Evolutionary conservation across 495 filamentous ascomycete genomes (phyloP), one percentile per base, ranked within the genome.

Genomic region (Opeltia flavorubescens): DNA sequence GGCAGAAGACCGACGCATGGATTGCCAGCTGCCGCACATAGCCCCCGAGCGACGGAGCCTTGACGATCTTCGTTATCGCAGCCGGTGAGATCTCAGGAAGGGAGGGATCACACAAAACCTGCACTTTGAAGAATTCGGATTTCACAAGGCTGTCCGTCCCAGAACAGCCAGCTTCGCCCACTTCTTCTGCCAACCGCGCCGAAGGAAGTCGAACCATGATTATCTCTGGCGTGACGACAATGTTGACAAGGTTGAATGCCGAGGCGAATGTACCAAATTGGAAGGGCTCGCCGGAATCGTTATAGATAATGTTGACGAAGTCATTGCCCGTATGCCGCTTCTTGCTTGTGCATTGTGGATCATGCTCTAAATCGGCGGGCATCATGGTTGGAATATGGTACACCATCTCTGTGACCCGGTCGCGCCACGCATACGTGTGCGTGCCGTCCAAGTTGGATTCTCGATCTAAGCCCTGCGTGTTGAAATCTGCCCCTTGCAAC

Each of bases 271-370:
- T 95, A 61, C 94, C 78, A 55, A 95, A 93, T 46, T 76, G 71
- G 69, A 94, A 96, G 0, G 85, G 80, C 23, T 76, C 57, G 21
- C 94, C 89, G 13, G 89, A 95, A 49, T 91, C 84, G 59, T 99
- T 99, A 67, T 88, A 99, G 42, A 99, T 79, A 54, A 99, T 94
- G 55, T 93, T 96, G 52, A 99, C 93, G 55, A 82, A 93, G 65
- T 99, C 94, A 56, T 99, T 99, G 33, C 93, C 93, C 34, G 94
- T 87, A 56, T 99, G 94, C 3, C 79, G 72, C 61, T 99, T 99
- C 68, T 99, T 99, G 57, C 74, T 73, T 52, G 78, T 76, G 53
- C 81, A 88, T 12, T 72, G 70, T 12, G 81, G 77, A 55, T 95
- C 87, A 33, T 75, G 68, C 25, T 83, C 75, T 23, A 80, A 67